These are phyloP conservation scores for Eucalyptus erythrocorys DNA, from an alignment of 345 rosid species.

Conservation along the genomic window DNA sequence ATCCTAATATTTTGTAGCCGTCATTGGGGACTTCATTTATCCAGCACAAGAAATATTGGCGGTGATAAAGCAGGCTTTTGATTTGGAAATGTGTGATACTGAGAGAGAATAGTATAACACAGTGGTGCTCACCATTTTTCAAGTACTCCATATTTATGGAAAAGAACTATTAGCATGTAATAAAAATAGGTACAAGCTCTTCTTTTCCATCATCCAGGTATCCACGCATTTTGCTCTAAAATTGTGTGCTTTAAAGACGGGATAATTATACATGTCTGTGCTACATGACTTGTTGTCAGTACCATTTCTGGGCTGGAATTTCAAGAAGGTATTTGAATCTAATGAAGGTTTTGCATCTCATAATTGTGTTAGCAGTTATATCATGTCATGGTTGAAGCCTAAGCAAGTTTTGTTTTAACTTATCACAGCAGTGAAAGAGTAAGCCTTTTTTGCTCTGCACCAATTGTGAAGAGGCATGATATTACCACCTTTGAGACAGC, in stretches of 20 bases:
- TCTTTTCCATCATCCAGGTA: background rate
- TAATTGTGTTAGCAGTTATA: background rate
- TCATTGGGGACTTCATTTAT: background rate
- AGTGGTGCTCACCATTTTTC: background rate
- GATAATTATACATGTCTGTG: background rate
- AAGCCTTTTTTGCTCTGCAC: conserved; percentile 29
- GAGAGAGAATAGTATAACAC: background rate
- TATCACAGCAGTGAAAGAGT: conserved; percentile 9
- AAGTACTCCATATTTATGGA: background rate
- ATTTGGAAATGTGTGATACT: background rate
- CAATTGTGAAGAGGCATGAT: conserved; percentile 24
- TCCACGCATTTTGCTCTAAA: background rate
- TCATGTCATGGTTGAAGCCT: background rate
- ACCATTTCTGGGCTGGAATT: background rate
- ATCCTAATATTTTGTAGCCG: background rate
- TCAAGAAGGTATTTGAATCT: background rate
- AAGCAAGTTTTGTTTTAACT: background rate
- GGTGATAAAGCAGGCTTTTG: background rate
- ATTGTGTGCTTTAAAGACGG: background rate
- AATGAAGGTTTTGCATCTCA: background rate
- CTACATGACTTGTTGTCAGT: background rate
- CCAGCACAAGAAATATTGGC: background rate
- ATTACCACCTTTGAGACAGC: conserved; percentile 25
- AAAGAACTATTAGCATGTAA: background rate
- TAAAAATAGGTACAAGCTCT: background rate